Evolutionary conservation across 495 filamentous ascomycete species (phyloP).

Genomic region (Diplogelasinospora grovesii): DNA sequence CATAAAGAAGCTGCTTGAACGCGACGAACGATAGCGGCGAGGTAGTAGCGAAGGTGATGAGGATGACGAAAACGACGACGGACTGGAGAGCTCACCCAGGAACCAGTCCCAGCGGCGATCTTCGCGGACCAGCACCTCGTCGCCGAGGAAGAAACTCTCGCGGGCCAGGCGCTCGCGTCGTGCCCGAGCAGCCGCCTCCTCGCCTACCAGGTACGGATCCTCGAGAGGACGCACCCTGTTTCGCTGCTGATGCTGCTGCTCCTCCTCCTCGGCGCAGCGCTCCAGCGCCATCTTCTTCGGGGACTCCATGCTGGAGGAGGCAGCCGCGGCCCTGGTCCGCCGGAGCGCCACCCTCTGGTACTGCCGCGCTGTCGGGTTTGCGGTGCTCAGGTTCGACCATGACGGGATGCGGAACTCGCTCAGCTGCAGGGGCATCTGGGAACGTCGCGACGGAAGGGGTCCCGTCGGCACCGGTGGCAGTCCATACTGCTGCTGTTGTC

Average conservation of each 20-base stretch:
- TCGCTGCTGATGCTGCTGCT: too few species aligned
- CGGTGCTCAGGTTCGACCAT: slow-evolving; percentile 32
- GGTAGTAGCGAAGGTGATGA: too few species aligned
- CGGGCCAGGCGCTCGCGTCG: slow-evolving; percentile 37
- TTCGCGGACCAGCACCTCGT: slow-evolving; percentile 38
- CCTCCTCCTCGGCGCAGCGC: slow-evolving; percentile 31
- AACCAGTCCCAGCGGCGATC: slow-evolving; percentile 46
- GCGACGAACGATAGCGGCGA: too few species aligned
- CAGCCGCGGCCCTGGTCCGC: slow-evolving; percentile 30
- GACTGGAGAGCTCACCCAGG: slow-evolving; percentile 32
- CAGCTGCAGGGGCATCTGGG: too few species aligned
- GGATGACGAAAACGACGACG: slow-evolving; percentile 1
- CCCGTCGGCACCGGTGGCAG: slow-evolving; percentile 34
- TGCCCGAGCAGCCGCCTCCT: slow-evolving; percentile 41
- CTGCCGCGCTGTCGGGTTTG: slow-evolving; percentile 41
- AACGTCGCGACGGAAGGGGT: slow-evolving; percentile 22
- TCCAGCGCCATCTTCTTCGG: slow-evolving; percentile 24
- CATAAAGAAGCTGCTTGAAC: too few species aligned
- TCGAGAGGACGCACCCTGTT: slow-evolving; percentile 38
- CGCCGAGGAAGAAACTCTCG: slow-evolving; percentile 39
- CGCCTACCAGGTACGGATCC: slow-evolving; percentile 47
- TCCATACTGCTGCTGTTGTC: slow-evolving; percentile 10
- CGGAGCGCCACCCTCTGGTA: slow-evolving; percentile 45
- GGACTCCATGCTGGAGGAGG: slow-evolving; percentile 12
- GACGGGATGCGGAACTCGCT: slow-evolving; percentile 37